Evolutionary conservation across 257 asterid genomes (phyloP), one percentile per base, ranked within the genome.

Genomic region (Fraxinus quadrangulata): DNA sequence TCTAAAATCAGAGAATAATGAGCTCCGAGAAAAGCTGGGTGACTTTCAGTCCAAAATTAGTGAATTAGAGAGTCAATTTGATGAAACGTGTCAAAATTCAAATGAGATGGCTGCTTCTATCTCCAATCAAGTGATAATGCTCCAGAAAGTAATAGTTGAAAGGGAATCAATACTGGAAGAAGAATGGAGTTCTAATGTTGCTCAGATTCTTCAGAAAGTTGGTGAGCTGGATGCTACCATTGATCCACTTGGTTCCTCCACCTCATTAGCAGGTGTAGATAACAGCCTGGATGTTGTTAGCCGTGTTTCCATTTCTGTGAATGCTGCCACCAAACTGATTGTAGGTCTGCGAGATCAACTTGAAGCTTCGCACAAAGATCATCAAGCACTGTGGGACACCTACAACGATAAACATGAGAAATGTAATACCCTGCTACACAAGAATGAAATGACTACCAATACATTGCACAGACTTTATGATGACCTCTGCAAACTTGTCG

Each of bases 181-280:
- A 80, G 91, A 90, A 74, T 86, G 93, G 96, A 87, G 83, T 70
- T 85, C 94, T 80, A 82, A 78, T 76, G 84, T 84, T 75, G 81
- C 88, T 68, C 85, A 84, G 84, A 78, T 91, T 83, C 83, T 90
- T 85, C 87, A 81, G 87, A 79, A 82, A 79, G 89, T 87, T 73
- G 80, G 76, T 42, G 83, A 79, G 89, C 88, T 95, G 24, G 92
- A 91, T 81, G 80, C 84, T 78, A 81, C 85, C 66, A 39, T 85
- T 83, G 79, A 80, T 76, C 82, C 82, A 17, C 70, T 82, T 68
- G 42, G 77, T 66, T 65, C 88, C 67, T 67, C 89, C 78, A 74
- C 75, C 81, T 73, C 82, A 37, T 74, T 75, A 63, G 79, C 78
- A 67, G 85, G 78, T 83, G 76, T 61, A 68, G 82, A 78, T 74